Conservation (phyloP, 768 basidiomycete genomes). For the Boletus sp. region DNA sequence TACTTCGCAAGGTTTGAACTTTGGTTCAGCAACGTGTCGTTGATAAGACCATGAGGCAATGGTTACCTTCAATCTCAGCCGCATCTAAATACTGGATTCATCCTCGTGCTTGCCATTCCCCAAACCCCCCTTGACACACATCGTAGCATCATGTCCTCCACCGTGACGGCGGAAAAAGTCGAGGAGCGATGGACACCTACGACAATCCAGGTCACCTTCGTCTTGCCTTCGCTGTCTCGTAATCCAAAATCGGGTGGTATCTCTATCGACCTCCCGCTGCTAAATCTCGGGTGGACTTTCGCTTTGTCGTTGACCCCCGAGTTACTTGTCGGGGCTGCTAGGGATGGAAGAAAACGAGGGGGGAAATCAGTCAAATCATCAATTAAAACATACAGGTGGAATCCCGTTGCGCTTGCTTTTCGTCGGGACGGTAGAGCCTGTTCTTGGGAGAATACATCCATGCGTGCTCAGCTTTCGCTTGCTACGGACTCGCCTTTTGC, state of each 20-base stretch:
- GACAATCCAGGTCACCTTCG: constrained; percentile 7
- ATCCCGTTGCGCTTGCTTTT: constrained; percentile 9
- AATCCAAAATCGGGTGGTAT: not conserved
- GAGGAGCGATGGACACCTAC: constrained; percentile 18
- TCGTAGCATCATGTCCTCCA: not conserved
- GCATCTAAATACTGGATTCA: not conserved
- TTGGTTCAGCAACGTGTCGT: not conserved
- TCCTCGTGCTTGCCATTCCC: not conserved
- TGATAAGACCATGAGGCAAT: constrained; percentile 4
- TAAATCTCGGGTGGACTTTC: constrained; percentile 16
- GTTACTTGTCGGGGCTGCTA: too few relatives aligned
- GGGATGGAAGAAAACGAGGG: too few relatives aligned
- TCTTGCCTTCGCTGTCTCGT: not conserved
- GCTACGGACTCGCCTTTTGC: not conserved
- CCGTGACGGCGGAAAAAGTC: not conserved
- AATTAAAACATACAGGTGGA: not conserved
- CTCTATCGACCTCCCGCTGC: constrained; percentile 12
- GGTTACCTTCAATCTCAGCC: not conserved
- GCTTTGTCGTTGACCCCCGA: constrained; percentile 9
- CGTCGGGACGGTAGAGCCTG: not conserved
- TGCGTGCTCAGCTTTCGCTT: constrained; percentile 11
- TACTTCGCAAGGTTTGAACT: too few relatives aligned
- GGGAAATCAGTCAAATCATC: too few relatives aligned
- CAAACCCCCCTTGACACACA: not conserved
- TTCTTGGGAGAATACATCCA: constrained; percentile 16